A percentile compares a stretch with the other conserved stretches of the same genome.
phyloP scores from a whole-genome alignment of 495 filamentous ascomycete genomes.

The Annulohypoxylon nitens region DNA sequence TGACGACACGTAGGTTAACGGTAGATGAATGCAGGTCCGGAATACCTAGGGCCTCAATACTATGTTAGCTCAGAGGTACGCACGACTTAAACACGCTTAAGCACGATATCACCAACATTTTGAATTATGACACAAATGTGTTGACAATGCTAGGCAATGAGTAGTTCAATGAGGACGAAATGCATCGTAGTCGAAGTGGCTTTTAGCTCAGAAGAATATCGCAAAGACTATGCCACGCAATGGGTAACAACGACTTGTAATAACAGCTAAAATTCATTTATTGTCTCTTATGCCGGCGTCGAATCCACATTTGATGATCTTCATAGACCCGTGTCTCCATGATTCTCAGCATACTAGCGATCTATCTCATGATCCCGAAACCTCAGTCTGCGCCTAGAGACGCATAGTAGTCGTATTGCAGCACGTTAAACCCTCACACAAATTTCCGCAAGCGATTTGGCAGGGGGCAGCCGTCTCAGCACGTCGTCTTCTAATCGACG shows the following conservation, averaged over 20 bases:
- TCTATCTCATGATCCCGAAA: background rate
- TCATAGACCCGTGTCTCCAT: background rate
- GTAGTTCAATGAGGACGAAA: background rate
- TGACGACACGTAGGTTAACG: too few relatives aligned
- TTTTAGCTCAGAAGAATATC: background rate
- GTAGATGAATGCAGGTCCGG: too few relatives aligned
- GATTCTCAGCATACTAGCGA: background rate
- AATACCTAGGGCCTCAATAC: too few relatives aligned
- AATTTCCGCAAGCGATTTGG: slow-evolving; percentile 52
- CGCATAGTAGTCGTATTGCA: slow-evolving; percentile 45
- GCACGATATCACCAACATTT: too few relatives aligned
- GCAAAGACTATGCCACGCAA: background rate
- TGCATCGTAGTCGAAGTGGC: background rate
- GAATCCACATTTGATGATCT: background rate
- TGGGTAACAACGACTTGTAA: background rate
- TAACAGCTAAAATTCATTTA: background rate
- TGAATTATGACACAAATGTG: too few relatives aligned
- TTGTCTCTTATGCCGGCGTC: background rate
- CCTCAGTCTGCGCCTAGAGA: slow-evolving; percentile 17
- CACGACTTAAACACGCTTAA: too few relatives aligned
- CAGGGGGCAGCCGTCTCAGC: slow-evolving; percentile 36
- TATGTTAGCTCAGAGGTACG: too few relatives aligned
- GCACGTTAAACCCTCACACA: slow-evolving; percentile 52
- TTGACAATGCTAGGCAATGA: background rate
- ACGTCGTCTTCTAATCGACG: slow-evolving; percentile 50